Percentiles rank a stretch among this genome's conserved stretches.
Conservation (phyloP, 805 yeast genomes). For the Saccharomycopsis fibuligera region DNA sequence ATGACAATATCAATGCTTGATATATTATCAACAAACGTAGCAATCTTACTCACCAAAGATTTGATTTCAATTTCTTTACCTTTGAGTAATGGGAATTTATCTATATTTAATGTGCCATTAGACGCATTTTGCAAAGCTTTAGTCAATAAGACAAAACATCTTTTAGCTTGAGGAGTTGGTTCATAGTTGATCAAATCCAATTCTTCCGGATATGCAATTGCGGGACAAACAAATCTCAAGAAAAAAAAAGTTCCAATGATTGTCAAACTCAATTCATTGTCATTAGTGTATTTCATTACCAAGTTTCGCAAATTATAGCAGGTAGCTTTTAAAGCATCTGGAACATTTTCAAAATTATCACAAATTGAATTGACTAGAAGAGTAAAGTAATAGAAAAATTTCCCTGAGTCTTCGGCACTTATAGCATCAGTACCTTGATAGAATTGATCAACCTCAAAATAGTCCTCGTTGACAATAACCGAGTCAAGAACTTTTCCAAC, state of each 20-base stretch:
- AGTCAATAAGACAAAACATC: conserved; percentile 60
- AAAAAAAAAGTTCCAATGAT: conserved; percentile 87
- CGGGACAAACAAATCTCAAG: conserved; percentile 77
- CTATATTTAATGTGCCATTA: conserved; percentile 61
- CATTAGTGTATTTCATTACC: conserved; percentile 24
- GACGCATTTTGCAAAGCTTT: conserved; percentile 83
- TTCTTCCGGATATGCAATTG: conserved; percentile 81
- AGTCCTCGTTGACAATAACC: conserved; percentile 38
- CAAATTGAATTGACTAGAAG: conserved; percentile 55
- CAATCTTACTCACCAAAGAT: conserved; percentile 34
- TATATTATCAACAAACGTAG: conserved; percentile 34
- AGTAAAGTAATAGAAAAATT: conserved; percentile 51
- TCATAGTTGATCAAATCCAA: conserved; percentile 30
- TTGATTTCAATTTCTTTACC: conserved; percentile 36
- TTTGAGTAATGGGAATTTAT: conserved; percentile 57
- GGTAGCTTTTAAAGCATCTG: conserved; percentile 64
- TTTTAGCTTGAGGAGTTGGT: conserved; percentile 28
- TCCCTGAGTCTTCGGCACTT: conserved; percentile 35
- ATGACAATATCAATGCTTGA: conserved; percentile 20
- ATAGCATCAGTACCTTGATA: conserved; percentile 31
- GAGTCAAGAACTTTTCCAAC: conserved; percentile 53
- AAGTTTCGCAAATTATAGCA: conserved; percentile 66
- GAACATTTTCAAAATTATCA: conserved; percentile 49
- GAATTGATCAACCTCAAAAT: conserved; percentile 53
- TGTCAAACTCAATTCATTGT: conserved; percentile 29